phyloP scores from a whole-genome alignment of 371 early-diverging fungal species.

The Synchytrium microbalum region DNA sequence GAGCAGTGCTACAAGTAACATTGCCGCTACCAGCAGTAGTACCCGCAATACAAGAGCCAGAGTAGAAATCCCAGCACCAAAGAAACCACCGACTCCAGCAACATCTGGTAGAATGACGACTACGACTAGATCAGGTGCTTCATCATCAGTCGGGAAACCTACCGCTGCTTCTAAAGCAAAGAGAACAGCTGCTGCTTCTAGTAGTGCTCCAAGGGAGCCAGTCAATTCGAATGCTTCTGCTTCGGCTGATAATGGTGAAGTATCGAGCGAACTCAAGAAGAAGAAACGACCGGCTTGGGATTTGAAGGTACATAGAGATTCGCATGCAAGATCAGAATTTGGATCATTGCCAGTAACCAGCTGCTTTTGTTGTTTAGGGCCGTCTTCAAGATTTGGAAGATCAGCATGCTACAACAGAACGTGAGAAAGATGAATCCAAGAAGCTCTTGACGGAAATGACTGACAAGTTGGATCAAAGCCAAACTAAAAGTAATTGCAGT shows the following conservation, averaged over 20 bases:
- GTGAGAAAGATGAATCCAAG: conserved; percentile 7
- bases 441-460: neutral
- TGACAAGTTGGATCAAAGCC: conserved; percentile 7
- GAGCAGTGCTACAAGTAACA: neutral
- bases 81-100: neutral
- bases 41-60: neutral
- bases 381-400: conserved; percentile 46
- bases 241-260: neutral
- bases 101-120: conserved; percentile 13
- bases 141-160: neutral
- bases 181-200: neutral
- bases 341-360: conserved; percentile 5
- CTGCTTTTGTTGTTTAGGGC: conserved; percentile 55
- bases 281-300: conserved; percentile 56
- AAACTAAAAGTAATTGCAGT: conserved; percentile 8
- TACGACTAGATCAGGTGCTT: conserved; percentile 2
- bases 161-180: neutral
- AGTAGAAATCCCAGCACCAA: neutral
- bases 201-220: conserved; percentile 8
- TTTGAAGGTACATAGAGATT: conserved; percentile 27
- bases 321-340: neutral
- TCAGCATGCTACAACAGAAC: conserved; percentile 5
- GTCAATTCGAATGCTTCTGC: conserved; percentile 6
- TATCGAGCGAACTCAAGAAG: conserved; percentile 21
- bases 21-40: neutral